phyloP scores from a whole-genome alignment of 2,329 filamentous ascomycete species.

The Colletotrichum agaves region DNA sequence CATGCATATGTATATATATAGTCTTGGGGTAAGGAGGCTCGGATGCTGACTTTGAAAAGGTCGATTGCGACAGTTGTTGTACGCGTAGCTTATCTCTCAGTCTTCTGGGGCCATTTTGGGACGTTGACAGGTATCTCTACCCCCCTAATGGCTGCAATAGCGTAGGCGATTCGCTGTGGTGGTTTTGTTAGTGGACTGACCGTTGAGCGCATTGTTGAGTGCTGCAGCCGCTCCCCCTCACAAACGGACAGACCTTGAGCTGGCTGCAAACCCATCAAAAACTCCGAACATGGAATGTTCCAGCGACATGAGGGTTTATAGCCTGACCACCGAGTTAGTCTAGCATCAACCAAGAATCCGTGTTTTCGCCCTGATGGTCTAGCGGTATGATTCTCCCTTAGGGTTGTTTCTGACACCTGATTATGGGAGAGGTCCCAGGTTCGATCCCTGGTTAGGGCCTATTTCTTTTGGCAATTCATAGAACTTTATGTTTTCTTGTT shows the following conservation, averaged over 20 bases:
- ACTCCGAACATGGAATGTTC: too few species aligned
- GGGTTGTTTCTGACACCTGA: neutral
- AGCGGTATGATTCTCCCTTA: slow-evolving; percentile 37
- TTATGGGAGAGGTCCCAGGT: slow-evolving; percentile 28
- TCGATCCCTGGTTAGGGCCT: slow-evolving; percentile 36
- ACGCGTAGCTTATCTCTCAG: slow-evolving; percentile 24
- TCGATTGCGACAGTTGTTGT: slow-evolving; percentile 34
- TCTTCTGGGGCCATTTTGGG: neutral
- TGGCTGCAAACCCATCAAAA: too few species aligned
- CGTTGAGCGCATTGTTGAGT: neutral
- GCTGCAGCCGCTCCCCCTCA: neutral
- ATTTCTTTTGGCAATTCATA: neutral
- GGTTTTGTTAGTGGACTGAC: neutral
- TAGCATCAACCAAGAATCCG: rapidly evolving
- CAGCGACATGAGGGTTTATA: too few species aligned
- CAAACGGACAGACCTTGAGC: too few species aligned
- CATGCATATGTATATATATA: neutral
- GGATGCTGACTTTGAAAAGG: slow-evolving; percentile 31
- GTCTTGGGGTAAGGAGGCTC: slow-evolving; percentile 21
- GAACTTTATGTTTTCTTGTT: too few species aligned
- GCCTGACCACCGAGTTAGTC: rapidly evolving
- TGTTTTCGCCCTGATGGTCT: slow-evolving; percentile 32
- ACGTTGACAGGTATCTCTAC: slow-evolving; percentile 18
- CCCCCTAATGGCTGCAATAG: slow-evolving; percentile 18
- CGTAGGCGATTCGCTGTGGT: neutral